Evolutionary conservation across 805 yeast species (phyloP).

Genomic region (Monosporozyma solicola): DNA sequence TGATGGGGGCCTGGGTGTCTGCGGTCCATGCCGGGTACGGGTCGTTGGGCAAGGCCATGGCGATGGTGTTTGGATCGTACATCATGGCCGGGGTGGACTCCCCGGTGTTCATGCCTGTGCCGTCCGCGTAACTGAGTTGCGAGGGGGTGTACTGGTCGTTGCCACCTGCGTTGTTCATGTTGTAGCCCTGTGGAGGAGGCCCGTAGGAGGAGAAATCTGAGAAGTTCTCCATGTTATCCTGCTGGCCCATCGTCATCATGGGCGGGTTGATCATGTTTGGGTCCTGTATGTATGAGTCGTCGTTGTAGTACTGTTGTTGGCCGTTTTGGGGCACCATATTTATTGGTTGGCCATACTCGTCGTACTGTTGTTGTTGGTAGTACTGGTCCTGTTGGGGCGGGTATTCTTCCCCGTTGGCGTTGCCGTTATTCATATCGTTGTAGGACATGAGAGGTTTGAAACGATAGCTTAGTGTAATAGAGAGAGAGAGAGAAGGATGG

Average conservation of each 20-base stretch:
- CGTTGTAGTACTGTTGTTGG: neutral
- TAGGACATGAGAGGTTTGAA: constrained; percentile 15
- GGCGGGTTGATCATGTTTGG: constrained; percentile 19
- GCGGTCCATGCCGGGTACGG: constrained; percentile 99
- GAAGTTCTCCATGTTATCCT: constrained; percentile 47
- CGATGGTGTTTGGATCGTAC: constrained; percentile 51
- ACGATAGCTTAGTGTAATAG: too few relatives aligned
- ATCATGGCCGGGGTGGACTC: constrained; percentile 87
- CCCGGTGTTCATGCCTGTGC: constrained; percentile 43
- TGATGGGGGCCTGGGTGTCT: constrained; percentile 81
- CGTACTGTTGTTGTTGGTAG: constrained; percentile 3
- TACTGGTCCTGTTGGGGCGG: neutral
- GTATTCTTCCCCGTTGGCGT: neutral
- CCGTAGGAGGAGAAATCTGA: constrained; percentile 61
- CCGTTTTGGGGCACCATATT: constrained; percentile 8
- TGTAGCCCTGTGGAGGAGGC: constrained; percentile 40
- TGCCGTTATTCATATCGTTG: constrained; percentile 14
- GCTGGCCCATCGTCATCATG: constrained; percentile 32
- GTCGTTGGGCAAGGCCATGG: constrained; percentile 71
- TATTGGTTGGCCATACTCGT: constrained; percentile 26
- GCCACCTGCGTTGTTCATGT: constrained; percentile 36
- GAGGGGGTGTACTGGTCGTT: constrained; percentile 65
- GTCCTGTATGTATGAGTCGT: neutral
- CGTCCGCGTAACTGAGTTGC: constrained; percentile 71
- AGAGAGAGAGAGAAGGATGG: too few relatives aligned